Base-by-base conservation (phyloP, 148 eudicot genomes). In the Pharnaceum exiguum region DNA sequence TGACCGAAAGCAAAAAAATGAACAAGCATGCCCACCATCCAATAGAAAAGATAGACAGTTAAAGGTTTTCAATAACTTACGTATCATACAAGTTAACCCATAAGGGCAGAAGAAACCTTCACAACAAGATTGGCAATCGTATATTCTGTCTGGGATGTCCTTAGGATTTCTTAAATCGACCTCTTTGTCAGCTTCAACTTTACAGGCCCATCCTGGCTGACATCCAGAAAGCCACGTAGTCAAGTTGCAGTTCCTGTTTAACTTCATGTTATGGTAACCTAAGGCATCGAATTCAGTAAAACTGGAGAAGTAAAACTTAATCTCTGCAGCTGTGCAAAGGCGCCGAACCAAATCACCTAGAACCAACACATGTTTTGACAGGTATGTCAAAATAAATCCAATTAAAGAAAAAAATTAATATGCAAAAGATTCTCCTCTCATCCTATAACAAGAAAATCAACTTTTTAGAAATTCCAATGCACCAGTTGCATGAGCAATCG, bases 201-300 rank as follows among this genome's bases (percentile, higher is more conserved):
- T 70, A 67, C 97, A 89, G 23, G 95, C 87, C 97, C 97, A 89
- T 40, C 97, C 97, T n/a, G 97, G 97, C 77, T 89, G 85, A 72
- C 97, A 89, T 31, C 95, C 97, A 6, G 82, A 17, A 59, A 75
- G 76, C 95, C 95, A 89, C 15, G 79, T 68, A 17, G 80, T 79
- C 55, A 76, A 60, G 66, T 89, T 89, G 55, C 97, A 89, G 61
- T 89, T 89, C 51, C 51, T 71, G 67, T 83, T 89, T 42, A 80
- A 81, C 70, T 49, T 79, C 69, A 86, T 24, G 57, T 57, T 68
- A 61, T 62, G 53, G 4, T 36, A 15, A 29, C 59, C 76, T 57
- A 50, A 70, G 18, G 75, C 28, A 23, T 55, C 81, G 32, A 68
- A 63, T 32, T 71, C 61, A 55, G 74, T 62, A 46, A 83, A 50